Conservation (phyloP, 225 moss, liverwort and hornwort species). For the Bryum argenteum region DNA sequence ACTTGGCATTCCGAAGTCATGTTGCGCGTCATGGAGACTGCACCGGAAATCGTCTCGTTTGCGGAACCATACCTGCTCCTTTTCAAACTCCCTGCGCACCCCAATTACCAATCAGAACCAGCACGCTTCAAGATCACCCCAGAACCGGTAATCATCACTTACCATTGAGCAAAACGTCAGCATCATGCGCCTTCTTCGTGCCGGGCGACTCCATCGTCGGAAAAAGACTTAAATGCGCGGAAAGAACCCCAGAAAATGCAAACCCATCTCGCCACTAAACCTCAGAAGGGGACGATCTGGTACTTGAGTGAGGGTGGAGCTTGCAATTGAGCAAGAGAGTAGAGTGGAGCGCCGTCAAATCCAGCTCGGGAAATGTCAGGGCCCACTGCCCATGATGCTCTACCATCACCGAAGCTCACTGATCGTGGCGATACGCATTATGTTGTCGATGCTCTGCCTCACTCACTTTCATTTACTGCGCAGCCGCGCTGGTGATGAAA, state of each 20-base stretch:
- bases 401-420: slow-evolving; percentile 1
- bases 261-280: slow-evolving; percentile 17
- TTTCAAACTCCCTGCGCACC: slow-evolving; percentile 34
- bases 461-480: slow-evolving; percentile 25
- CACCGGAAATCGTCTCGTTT: slow-evolving; percentile 21
- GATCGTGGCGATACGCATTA: slow-evolving; percentile 11
- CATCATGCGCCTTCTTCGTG: background rate
- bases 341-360: slow-evolving; percentile 12
- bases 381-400: background rate
- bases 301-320: background rate
- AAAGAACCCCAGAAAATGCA: background rate
- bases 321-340: background rate
- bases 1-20: slow-evolving; percentile 21
- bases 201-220: slow-evolving; percentile 1
- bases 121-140: slow-evolving; percentile 11
- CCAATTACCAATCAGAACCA: background rate
- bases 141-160: slow-evolving; percentile 3
- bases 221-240: slow-evolving; percentile 1
- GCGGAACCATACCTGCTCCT: slow-evolving; percentile 46
- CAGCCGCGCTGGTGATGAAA: background rate
- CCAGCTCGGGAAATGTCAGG: slow-evolving; percentile 16
- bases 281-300: background rate
- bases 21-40: slow-evolving; percentile 26
- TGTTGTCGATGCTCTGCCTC: background rate
- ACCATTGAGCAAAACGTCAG: slow-evolving; percentile 6